Evolutionary conservation across 805 yeast species (phyloP).

Genomic region (Ogataea pini): DNA sequence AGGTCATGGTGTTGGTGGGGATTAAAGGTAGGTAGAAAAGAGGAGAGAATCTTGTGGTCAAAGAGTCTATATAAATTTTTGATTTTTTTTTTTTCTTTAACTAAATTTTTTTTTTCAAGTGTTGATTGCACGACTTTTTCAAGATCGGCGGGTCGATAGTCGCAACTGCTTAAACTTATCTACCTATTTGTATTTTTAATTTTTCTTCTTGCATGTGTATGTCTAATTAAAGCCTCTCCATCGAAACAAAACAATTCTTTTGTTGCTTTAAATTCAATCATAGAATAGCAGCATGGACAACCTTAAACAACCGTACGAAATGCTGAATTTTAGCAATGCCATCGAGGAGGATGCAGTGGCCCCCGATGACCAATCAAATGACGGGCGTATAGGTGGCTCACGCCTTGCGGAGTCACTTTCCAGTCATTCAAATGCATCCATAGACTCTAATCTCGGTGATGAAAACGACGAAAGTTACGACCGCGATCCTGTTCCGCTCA

Average conservation of each 20-base stretch:
- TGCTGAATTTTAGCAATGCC: background rate
- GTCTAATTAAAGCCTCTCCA: too few species aligned
- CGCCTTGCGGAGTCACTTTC: conserved; percentile 21
- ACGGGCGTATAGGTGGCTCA: background rate
- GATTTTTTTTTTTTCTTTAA: conserved; percentile 3
- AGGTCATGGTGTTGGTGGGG: conserved; percentile 6
- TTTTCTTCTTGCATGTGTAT: background rate
- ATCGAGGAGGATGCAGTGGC: background rate
- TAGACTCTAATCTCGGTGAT: conserved; percentile 22
- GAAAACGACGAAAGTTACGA: conserved; percentile 28
- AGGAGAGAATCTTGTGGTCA: too few species aligned
- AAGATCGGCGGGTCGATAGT: conserved; percentile 7
- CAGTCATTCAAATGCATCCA: conserved; percentile 24
- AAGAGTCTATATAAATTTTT: background rate
- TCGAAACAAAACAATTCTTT: too few species aligned
- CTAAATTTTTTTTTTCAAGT: conserved; percentile 6
- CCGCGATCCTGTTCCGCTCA: conserved; percentile 30
- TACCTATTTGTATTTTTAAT: background rate
- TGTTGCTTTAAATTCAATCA: background rate
- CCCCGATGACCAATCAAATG: background rate
- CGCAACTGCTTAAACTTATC: background rate
- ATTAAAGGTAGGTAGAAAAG: too few species aligned
- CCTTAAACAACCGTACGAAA: background rate
- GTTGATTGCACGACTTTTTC: background rate
- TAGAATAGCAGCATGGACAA: background rate